A percentile compares a stretch with the other conserved stretches of the same genome.
phyloP scores from a whole-genome alignment of 2,329 filamentous ascomycete genomes.

The Thelonectria rubi region DNA sequence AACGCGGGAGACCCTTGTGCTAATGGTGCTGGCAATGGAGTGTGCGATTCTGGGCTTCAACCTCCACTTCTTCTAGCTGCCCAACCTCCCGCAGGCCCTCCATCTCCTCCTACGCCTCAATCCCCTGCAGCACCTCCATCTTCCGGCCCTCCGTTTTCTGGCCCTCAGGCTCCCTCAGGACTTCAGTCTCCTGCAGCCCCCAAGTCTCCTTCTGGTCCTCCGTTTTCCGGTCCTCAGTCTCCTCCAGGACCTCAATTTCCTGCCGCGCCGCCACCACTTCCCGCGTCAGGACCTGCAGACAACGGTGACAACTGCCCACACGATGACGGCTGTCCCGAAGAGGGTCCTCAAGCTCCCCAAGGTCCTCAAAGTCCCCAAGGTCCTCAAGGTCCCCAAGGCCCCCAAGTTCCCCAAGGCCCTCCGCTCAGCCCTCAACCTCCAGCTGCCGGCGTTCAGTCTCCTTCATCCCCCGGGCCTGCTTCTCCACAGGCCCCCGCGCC shows the following conservation, averaged over 20 bases:
- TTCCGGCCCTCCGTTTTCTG: neutral
- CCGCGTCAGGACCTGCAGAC: neutral
- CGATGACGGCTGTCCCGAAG: neutral
- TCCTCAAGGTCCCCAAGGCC: too few species aligned
- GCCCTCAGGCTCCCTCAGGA: neutral
- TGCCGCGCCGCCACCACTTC: neutral
- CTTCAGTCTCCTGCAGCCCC: neutral
- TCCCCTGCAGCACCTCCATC: neutral
- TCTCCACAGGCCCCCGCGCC: neutral
- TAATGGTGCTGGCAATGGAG: neutral
- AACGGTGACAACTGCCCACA: neutral
- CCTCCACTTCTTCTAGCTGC: neutral
- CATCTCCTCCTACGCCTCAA: neutral
- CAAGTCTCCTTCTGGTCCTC: neutral
- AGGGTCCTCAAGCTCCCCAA: neutral
- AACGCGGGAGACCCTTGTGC: neutral
- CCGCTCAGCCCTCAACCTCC: neutral
- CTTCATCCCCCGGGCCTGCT: neutral
- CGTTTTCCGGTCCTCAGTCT: neutral
- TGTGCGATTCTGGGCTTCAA: neutral
- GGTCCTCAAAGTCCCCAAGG: too few species aligned
- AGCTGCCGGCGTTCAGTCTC: neutral
- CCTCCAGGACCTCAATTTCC: constrained; percentile 3
- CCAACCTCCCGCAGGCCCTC: neutral
- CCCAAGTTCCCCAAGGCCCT: neutral